These are phyloP conservation scores for Penicillium sp. DNA, from an alignment of 2,329 filamentous ascomycete species.

Conservation along the genomic window DNA sequence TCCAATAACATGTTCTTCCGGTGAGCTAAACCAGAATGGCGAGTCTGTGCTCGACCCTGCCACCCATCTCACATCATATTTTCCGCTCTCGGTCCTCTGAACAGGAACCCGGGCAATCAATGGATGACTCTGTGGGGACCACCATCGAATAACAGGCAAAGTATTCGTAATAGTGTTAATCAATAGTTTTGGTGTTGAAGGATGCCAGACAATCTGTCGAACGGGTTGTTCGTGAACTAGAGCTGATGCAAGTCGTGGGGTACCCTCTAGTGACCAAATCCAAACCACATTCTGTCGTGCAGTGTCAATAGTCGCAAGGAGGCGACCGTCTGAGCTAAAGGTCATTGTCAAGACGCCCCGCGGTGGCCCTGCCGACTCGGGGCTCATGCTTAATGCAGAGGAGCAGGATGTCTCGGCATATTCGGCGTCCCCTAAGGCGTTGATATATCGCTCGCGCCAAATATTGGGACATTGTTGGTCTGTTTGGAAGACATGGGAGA, in stretches of 20 bases:
- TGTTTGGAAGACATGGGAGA: constrained; percentile 35
- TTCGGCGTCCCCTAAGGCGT: constrained; percentile 31
- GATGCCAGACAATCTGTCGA: constrained; percentile 42
- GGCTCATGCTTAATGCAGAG: constrained; percentile 33
- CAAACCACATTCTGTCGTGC: constrained; percentile 44
- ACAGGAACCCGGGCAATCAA: constrained; percentile 33
- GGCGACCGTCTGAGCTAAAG: constrained; percentile 39
- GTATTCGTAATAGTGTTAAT: constrained; percentile 38
- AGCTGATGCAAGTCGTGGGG: constrained; percentile 32
- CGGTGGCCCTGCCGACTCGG: constrained; percentile 28
- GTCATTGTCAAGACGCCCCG: constrained; percentile 40
- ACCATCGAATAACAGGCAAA: constrained; percentile 33
- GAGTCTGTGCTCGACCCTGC: constrained; percentile 21
- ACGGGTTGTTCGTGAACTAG: constrained; percentile 45
- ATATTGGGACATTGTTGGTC: constrained; percentile 33
- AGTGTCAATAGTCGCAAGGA: constrained; percentile 43
- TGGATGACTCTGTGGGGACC: constrained; percentile 32
- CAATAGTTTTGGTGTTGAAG: constrained; percentile 36
- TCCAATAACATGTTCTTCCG: constrained; percentile 36
- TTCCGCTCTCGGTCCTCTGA: constrained; percentile 33
- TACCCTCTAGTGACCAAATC: constrained; percentile 42
- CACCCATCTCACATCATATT: constrained; percentile 38
- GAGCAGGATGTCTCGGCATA: constrained; percentile 41
- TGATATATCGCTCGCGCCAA: constrained; percentile 35
- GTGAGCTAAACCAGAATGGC: constrained; percentile 37